Percentiles rank a stretch among this genome's conserved stretches.
phyloP scores from a whole-genome alignment of 1,284 basidiomycete genomes.

The Amylostereum areolatum region DNA sequence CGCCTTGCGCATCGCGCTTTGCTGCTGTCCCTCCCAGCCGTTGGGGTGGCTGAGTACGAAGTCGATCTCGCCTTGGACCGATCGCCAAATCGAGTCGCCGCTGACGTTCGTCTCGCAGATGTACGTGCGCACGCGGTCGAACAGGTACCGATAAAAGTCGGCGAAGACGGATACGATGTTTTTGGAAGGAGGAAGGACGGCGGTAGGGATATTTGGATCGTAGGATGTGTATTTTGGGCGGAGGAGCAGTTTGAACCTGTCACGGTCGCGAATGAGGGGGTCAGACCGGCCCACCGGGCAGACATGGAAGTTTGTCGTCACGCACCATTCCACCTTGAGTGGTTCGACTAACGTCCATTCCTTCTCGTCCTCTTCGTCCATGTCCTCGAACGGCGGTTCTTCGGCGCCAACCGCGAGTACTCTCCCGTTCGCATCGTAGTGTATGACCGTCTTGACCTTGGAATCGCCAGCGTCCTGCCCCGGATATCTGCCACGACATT shows the following conservation, averaged over 20 bases:
- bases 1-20: constrained; percentile 25
- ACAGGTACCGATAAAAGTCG: constrained; percentile 9
- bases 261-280: background rate
- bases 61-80: constrained; percentile 14
- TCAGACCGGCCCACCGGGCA: background rate
- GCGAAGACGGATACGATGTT: constrained; percentile 7
- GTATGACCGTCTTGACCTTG: background rate
- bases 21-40: constrained; percentile 31
- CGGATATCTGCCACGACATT: background rate
- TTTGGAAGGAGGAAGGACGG: constrained; percentile 3
- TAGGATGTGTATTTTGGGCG: background rate
- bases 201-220: background rate
- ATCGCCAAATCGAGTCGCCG: background rate
- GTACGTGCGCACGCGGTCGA: background rate
- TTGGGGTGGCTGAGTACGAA: constrained; percentile 31
- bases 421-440: background rate
- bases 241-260: constrained; percentile 15
- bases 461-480: background rate
- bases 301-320: background rate
- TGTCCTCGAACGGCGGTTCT: background rate
- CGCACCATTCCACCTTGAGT: constrained; percentile 5
- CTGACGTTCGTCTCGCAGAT: constrained; percentile 9
- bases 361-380: background rate
- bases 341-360: background rate
- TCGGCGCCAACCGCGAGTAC: constrained; percentile 10